These are phyloP conservation scores for Penicillium maclennaniae DNA, from an alignment of 495 filamentous ascomycete species.

Conservation along the genomic window DNA sequence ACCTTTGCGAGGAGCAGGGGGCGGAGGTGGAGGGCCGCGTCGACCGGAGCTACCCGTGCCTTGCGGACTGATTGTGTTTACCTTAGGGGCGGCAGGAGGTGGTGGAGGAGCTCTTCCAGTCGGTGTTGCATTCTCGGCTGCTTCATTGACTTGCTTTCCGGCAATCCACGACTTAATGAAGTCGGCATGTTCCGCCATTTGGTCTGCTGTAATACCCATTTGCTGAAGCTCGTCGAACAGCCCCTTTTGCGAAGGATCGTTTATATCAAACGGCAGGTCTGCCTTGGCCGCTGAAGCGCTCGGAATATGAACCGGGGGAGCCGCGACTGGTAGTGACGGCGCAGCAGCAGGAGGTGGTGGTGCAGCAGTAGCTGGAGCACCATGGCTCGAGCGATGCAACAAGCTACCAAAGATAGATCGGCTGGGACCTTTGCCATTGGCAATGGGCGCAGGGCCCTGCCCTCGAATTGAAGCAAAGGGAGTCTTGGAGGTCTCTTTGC, in stretches of 20 bases:
- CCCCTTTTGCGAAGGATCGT: constrained; percentile 80
- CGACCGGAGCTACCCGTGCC: constrained; percentile 58
- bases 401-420: constrained; percentile 63
- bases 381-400: constrained; percentile 66
- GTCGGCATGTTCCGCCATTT: constrained; percentile 86
- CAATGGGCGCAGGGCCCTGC: constrained; percentile 42
- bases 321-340: constrained; percentile 46
- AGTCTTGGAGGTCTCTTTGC: constrained; percentile 74
- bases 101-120: constrained; percentile 51
- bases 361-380: constrained; percentile 47
- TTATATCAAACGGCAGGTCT: constrained; percentile 68
- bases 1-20: constrained; percentile 69
- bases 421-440: constrained; percentile 47
- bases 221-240: constrained; percentile 74
- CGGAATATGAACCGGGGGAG: constrained; percentile 29
- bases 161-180: constrained; percentile 92
- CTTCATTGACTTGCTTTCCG: constrained; percentile 63
- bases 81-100: constrained; percentile 44
- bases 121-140: constrained; percentile 26
- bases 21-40: constrained; percentile 79
- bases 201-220: constrained; percentile 90
- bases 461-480: constrained; percentile 64
- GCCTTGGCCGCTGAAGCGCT: constrained; percentile 38
- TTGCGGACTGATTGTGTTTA: constrained; percentile 60
- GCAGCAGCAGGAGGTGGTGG: constrained; percentile 45